Evolutionary conservation across 164 flowering plant genomes (phyloP), one percentile per base, ranked within the genome.

Genomic region (Piper betle): DNA sequence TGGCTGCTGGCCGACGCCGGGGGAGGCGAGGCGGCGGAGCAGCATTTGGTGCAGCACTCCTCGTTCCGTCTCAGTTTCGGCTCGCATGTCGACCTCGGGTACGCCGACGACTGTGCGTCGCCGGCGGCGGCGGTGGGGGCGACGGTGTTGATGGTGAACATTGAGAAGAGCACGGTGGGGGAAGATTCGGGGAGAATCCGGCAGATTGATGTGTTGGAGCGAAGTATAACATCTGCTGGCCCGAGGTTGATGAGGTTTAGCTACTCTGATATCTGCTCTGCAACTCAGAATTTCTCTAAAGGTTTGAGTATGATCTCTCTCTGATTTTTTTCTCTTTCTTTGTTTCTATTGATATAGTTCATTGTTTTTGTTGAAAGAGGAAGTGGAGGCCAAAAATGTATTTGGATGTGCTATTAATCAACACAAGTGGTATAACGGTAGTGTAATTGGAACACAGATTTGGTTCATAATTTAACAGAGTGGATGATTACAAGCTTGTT

Each of bases 11-110:
- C 88, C 4, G 87, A 86, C 60, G 71, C 92, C 7, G 84, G 63
- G 46, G 61, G 73, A 43, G 8, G 50, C 50, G 50, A 7, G 12
- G 50, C 50, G 5, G 50, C 70, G 12, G 97, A 91, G 33, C 94
- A 90, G 9, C 85, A 82, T 4, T 81, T 92, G n/a, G n/a, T 92
- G 6, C 85, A 84, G 18, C 97, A 91, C 65, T 91, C 97, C 0
- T 91, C 98, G 40, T 91, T 91, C 73, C 76, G 98, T 75, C 88
- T 91, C 75, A 91, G 88, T 60, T 67, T 91, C 43, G 85, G 92
- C 71, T 84, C 98, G 41, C 92, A 86, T 59, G 82, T 82, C 19
- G 98, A 91, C 64, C 73, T 84, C 37, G 96, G 86, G 59, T 66
- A 85, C 1, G 55, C 82, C 70, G 74, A 75, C 67, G 73, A 67